Evolutionary conservation across 352 stramenopile species (phyloP).

Genomic region (Pythium myriotylum): DNA sequence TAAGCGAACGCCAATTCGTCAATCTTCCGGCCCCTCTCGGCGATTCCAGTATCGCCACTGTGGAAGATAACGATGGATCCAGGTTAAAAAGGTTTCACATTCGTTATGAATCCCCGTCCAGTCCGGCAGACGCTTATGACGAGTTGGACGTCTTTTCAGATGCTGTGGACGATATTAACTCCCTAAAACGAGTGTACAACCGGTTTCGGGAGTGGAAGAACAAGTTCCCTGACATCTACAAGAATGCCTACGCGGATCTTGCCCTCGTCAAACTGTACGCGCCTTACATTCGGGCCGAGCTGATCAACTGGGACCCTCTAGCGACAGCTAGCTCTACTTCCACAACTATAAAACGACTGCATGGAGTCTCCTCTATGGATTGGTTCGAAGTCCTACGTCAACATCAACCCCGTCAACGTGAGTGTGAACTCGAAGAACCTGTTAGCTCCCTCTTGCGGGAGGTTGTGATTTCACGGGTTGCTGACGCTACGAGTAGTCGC

Average conservation of each 20-base stretch:
- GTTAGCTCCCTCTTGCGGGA: slow-evolving; percentile 50
- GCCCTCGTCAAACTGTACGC: slow-evolving; percentile 61
- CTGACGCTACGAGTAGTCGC: slow-evolving; percentile 36
- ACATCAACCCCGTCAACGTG: slow-evolving; percentile 21
- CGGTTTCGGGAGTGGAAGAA: slow-evolving; percentile 74
- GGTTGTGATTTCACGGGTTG: slow-evolving; percentile 50
- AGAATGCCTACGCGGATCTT: slow-evolving; percentile 62
- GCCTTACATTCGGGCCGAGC: slow-evolving; percentile 63
- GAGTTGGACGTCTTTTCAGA: slow-evolving; percentile 51
- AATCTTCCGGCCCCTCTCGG: slow-evolving; percentile 2
- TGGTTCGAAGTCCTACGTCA: slow-evolving; percentile 58
- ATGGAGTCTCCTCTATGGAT: slow-evolving; percentile 40
- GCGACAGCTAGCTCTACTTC: slow-evolving; percentile 27
- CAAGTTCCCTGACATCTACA: slow-evolving; percentile 74
- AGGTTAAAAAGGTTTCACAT: slow-evolving; percentile 14
- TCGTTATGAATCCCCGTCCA: not conserved
- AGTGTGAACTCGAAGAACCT: slow-evolving; percentile 27
- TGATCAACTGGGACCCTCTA: slow-evolving; percentile 72
- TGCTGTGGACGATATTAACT: slow-evolving; percentile 71
- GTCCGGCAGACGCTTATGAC: not conserved
- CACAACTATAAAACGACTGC: not conserved
- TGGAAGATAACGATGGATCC: not conserved
- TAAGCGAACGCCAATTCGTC: slow-evolving; percentile 22
- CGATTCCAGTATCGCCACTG: not conserved
- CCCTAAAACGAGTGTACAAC: slow-evolving; percentile 53